Percentiles rank a stretch among this genome's conserved stretches.
Conservation (phyloP, 1,284 basidiomycete genomes). For the Apiotrichum gamsii region DNA sequence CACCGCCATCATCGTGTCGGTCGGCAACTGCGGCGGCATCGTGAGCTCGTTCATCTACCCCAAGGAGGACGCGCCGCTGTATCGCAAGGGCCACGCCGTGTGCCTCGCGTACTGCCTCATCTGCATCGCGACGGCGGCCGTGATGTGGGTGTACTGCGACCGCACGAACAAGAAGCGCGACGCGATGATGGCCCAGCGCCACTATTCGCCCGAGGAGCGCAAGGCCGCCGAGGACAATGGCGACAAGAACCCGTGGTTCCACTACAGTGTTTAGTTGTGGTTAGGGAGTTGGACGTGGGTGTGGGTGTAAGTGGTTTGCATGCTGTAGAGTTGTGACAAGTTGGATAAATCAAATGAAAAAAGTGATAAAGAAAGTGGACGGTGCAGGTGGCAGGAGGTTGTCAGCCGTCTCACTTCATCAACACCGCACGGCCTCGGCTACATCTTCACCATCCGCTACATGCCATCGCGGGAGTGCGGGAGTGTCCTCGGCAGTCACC, state of each 20-base stretch:
- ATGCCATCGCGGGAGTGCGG: too few species aligned
- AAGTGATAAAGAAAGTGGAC: too few species aligned
- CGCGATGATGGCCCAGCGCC: constrained; percentile 24
- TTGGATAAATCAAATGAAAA: too few species aligned
- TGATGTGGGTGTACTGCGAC: constrained; percentile 25
- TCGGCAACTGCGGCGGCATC: constrained; percentile 55
- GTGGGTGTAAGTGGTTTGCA: too few species aligned
- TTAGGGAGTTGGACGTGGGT: too few species aligned
- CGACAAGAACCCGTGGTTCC: constrained; percentile 37
- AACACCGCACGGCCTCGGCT: too few species aligned
- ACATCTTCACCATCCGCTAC: too few species aligned
- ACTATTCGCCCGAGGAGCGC: constrained; percentile 27
- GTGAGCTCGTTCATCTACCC: constrained; percentile 51
- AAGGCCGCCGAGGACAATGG: constrained; percentile 30
- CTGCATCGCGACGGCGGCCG: constrained; percentile 15
- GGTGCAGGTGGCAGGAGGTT: too few species aligned
- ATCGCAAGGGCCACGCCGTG: constrained; percentile 31
- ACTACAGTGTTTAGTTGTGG: constrained; percentile 33
- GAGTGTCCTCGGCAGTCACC: too few species aligned
- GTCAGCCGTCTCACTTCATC: too few species aligned
- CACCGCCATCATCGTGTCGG: constrained; percentile 55
- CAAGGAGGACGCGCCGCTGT: constrained; percentile 21
- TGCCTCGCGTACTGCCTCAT: constrained; percentile 29
- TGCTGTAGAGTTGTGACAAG: too few species aligned
- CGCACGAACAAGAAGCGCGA: constrained; percentile 25